Base-by-base conservation (phyloP, 23 red algal species). In the Chondrus crispus region DNA sequence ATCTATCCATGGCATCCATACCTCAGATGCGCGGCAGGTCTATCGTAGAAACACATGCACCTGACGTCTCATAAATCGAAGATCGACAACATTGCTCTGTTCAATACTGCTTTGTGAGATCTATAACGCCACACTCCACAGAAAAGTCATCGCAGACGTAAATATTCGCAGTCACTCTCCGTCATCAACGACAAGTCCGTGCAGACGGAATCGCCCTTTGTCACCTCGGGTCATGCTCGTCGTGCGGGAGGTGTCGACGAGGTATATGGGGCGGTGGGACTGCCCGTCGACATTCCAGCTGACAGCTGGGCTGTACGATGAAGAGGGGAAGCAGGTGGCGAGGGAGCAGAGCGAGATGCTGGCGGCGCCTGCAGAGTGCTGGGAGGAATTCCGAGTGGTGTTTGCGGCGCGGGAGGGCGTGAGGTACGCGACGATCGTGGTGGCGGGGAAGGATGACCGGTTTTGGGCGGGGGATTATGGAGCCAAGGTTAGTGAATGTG, bases 351-450 rank as follows among this genome's bases (percentile, higher is more conserved):
- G 28, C 4, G 60, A 33, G 1, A 19, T 8, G 48, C 11, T 13
- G 5, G 36, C 64, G 13, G 81, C 91, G n/a, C 91, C 91, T 1
- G 81, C 62, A 16, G 91, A 94, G 20, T 94, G 20, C 20, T 94
- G 91, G 91, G 91, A 94, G 22, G 13, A 18, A 22, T 28, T 32
- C 37, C 8, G 62, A 18, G 20, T 45, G 4, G 68, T 78, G 28
- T 49, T 86, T 8, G 36, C 39, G 18, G 81, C 81, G 4, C 20
- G 2, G 7, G 24, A 46, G 26, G 43, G 62, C 29, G 91, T 81
- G 6, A 45, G 68, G 1, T 85, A 37, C 8, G 81, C 44, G 46
- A 2, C 87, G 36, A 18, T 94, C 36, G 43, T 40, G 2, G 44
- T 88, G 20, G 20, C 16, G 13, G 91, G 91, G 9, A 3, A 7